Conservation (phyloP, 2,329 filamentous ascomycete species). For the Daldinia sp. region DNA sequence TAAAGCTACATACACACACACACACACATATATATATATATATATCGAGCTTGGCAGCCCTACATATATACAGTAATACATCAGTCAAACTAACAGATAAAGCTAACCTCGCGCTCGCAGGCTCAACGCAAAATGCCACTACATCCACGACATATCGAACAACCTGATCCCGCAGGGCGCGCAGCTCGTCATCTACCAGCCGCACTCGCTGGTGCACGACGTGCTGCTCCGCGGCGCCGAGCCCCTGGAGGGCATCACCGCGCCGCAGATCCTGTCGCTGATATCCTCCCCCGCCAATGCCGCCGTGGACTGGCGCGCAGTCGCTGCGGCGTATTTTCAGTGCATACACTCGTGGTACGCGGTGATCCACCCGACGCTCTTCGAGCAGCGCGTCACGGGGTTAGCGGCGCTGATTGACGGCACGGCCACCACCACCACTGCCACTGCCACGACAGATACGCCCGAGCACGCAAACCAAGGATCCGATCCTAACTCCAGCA, state of each 20-base stretch:
- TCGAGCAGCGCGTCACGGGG: constrained; percentile 50
- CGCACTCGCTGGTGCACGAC: constrained; percentile 47
- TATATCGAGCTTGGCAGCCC: neutral
- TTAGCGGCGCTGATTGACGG: constrained; percentile 42
- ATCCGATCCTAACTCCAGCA: constrained; percentile 7
- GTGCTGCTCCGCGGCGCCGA: constrained; percentile 47
- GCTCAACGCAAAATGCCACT: constrained; percentile 52
- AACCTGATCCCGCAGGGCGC: constrained; percentile 44
- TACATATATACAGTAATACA: neutral
- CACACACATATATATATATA: neutral
- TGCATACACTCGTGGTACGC: constrained; percentile 59
- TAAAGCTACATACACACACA: too few relatives aligned
- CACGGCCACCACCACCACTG: too few relatives aligned
- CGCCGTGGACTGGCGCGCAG: constrained; percentile 54
- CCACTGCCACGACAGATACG: constrained; percentile 19
- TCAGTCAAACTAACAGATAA: neutral
- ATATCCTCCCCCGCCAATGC: constrained; percentile 39
- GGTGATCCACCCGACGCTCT: constrained; percentile 56
- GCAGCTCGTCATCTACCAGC: constrained; percentile 50
- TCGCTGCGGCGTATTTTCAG: constrained; percentile 55
- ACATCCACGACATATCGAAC: constrained; percentile 48
- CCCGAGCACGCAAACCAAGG: constrained; percentile 40
- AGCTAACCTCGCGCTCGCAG: constrained; percentile 42
- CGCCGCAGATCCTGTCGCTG: constrained; percentile 56
- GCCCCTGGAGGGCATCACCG: constrained; percentile 53